These are phyloP conservation scores for Mucor lusitanicus DNA, from an alignment of 371 early-diverging fungal species.

Conservation along the genomic window DNA sequence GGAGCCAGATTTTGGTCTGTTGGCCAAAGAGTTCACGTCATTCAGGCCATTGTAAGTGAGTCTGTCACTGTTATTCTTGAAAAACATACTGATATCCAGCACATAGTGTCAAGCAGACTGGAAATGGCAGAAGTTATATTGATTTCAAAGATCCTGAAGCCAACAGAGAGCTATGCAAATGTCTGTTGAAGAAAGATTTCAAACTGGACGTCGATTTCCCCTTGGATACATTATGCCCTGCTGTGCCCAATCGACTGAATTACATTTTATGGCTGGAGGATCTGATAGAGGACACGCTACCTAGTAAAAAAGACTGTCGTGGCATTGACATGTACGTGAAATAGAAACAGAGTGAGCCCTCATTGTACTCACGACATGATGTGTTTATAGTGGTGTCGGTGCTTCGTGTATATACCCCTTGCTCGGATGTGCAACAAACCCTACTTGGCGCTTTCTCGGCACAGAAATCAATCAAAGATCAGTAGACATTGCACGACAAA, in stretches of 20 bases:
- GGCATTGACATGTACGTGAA: slow-evolving; percentile 65
- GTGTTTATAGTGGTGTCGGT: slow-evolving; percentile 62
- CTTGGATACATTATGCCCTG: slow-evolving; percentile 64
- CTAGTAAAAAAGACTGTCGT: slow-evolving; percentile 12
- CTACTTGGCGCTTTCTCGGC: slow-evolving; percentile 58
- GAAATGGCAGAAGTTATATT: slow-evolving; percentile 21
- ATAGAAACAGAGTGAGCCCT: neutral
- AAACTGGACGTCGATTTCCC: slow-evolving; percentile 62
- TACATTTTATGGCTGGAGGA: slow-evolving; percentile 70
- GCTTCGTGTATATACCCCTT: slow-evolving; percentile 80
- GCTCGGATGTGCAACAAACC: slow-evolving; percentile 53
- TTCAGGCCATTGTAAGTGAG: slow-evolving; percentile 9
- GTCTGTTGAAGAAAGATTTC: slow-evolving; percentile 62
- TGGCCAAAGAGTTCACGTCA: slow-evolving; percentile 30
- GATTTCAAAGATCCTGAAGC: slow-evolving; percentile 47
- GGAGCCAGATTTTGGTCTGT: slow-evolving; percentile 38
- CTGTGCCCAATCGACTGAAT: slow-evolving; percentile 65
- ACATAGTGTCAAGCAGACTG: slow-evolving; percentile 19
- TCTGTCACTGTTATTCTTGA: neutral
- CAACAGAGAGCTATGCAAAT: slow-evolving; percentile 53
- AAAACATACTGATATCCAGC: neutral
- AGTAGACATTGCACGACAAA: slow-evolving; percentile 55
- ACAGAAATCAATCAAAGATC: slow-evolving; percentile 61
- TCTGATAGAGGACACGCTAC: slow-evolving; percentile 41
- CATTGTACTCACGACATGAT: neutral